phyloP scores from a whole-genome alignment of 805 yeast genomes.

The Saccharomycopsis selenospora region DNA sequence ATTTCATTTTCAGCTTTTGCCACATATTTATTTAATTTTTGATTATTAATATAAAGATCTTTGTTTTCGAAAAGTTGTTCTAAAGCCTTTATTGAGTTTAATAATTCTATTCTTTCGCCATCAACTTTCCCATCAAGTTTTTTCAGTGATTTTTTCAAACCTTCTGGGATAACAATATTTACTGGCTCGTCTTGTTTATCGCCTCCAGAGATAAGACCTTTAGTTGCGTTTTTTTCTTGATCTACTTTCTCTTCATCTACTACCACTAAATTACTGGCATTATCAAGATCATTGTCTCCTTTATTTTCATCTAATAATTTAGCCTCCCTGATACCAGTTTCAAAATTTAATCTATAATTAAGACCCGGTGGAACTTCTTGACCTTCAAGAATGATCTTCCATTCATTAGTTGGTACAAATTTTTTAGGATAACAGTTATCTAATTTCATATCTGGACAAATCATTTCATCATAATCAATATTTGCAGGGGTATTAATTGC shows the following conservation, averaged over 20 bases:
- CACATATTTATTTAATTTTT: neutral
- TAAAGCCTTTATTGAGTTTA: neutral
- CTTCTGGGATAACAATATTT: slow-evolving; percentile 1
- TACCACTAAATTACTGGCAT: slow-evolving; percentile 19
- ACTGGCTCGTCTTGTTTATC: slow-evolving; percentile 2
- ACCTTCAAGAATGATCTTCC: slow-evolving; percentile 65
- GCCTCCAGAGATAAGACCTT: neutral
- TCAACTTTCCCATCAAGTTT: neutral
- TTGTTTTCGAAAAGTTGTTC: neutral
- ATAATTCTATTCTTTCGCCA: neutral
- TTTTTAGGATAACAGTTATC: slow-evolving; percentile 54
- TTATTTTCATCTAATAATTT: slow-evolving; percentile 39
- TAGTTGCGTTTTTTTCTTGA: slow-evolving; percentile 1
- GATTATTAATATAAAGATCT: neutral
- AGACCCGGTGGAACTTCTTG: slow-evolving; percentile 77
- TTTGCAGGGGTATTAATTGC: too few species aligned
- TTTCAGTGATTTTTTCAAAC: neutral
- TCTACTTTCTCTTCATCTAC: slow-evolving; percentile 13
- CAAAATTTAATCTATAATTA: slow-evolving; percentile 51
- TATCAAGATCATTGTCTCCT: slow-evolving; percentile 17
- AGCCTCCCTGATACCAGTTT: slow-evolving; percentile 67
- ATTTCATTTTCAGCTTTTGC: slow-evolving; percentile 2
- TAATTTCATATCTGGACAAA: slow-evolving; percentile 38
- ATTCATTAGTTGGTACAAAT: slow-evolving; percentile 58
- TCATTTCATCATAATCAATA: slow-evolving; percentile 15